These are phyloP conservation scores for Rhodofomes roseus DNA, from an alignment of 1,284 basidiomycete genomes.

Conservation along the genomic window DNA sequence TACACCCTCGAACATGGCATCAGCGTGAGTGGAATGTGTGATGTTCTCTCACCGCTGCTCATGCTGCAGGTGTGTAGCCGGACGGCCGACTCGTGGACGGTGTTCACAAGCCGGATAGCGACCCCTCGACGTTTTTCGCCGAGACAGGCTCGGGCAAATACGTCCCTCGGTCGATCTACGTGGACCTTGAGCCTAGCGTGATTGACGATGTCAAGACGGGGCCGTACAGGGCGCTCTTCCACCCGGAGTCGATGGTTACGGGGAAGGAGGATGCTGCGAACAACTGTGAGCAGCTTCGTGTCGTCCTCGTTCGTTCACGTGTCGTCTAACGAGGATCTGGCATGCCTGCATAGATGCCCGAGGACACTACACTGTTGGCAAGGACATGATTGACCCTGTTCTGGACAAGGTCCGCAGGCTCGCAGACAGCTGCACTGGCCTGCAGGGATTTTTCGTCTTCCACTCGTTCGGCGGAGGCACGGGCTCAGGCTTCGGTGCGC, in stretches of 20 bases:
- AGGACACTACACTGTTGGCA: constrained; percentile 97
- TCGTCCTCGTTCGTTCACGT: background rate
- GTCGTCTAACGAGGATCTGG: constrained; percentile 3
- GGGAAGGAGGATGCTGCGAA: constrained; percentile 99
- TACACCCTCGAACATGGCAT: constrained; percentile 98
- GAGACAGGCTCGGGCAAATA: constrained; percentile 93
- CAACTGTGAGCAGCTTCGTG: constrained; percentile 70
- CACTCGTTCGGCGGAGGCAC: constrained; percentile 99
- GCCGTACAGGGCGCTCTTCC: constrained; percentile 93
- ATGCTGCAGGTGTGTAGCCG: constrained; percentile 34
- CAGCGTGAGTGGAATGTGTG: constrained; percentile 55
- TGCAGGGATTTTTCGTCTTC: constrained; percentile 99
- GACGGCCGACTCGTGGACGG: constrained; percentile 60
- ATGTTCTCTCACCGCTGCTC: background rate
- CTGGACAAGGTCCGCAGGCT: constrained; percentile 96
- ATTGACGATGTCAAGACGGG: constrained; percentile 97
- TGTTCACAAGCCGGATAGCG: constrained; percentile 70
- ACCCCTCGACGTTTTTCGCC: constrained; percentile 96
- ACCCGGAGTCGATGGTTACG: constrained; percentile 98
- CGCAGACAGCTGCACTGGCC: constrained; percentile 96
- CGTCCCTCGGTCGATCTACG: constrained; percentile 96
- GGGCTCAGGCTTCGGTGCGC: constrained; percentile 98
- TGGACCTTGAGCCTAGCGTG: constrained; percentile 94
- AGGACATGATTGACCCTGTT: constrained; percentile 89
- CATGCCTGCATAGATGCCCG: constrained; percentile 72